Base-by-base conservation (phyloP, 768 basidiomycete species). In the Cubamyces lactineus region DNA sequence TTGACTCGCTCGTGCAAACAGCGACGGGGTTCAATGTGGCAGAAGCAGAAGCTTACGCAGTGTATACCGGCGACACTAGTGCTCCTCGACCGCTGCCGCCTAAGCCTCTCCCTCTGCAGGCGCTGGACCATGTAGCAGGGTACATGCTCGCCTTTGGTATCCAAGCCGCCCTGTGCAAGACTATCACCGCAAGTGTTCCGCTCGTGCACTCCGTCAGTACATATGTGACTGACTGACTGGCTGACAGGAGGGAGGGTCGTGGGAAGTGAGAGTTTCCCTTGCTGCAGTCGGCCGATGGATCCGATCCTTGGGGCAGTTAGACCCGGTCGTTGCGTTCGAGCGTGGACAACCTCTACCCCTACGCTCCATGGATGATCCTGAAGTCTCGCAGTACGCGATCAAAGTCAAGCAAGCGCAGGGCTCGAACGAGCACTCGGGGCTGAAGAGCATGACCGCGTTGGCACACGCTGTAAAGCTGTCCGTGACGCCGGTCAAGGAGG, bases 1-100 rank as follows among this genome's bases (percentile, higher is more conserved):
- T 87, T 58, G 86, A 88, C 66, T 87, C 86, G 0, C 74, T 87
- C 2, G 83, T 86, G 0, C 86, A 88, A 72, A 86, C 83, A 0
- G 84, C 84, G 2, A 80, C 79, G 0, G 86, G 86, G 0, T 83
- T 86, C 70, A 86, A 86, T 54, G 67, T 74, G n/a, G 81, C 82
- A 7, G 86, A 88, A 72, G 84, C 76, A 2, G 72, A 78, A 52
- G 82, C 82, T 2, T 83, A 78, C 62, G 73, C 74, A 0, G 60
- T 68, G 9, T 81, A 70, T 56, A 60, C 58, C 3, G 72, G 71
- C 2, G 54, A 57, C 5, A 46, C 16, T 23, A 45, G 11, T 23
- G 57, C 34, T 9, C 50, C 54, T 1, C 45, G 62, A 11, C 70
- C 73, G 3, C 43, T 70, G 1, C 64, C 66, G 0, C 74, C 73